Percentiles rank a stretch among this genome's conserved stretches.
These are phyloP conservation scores for Rhizopogon salebrosus DNA, from an alignment of 768 basidiomycete species.

Conservation along the genomic window DNA sequence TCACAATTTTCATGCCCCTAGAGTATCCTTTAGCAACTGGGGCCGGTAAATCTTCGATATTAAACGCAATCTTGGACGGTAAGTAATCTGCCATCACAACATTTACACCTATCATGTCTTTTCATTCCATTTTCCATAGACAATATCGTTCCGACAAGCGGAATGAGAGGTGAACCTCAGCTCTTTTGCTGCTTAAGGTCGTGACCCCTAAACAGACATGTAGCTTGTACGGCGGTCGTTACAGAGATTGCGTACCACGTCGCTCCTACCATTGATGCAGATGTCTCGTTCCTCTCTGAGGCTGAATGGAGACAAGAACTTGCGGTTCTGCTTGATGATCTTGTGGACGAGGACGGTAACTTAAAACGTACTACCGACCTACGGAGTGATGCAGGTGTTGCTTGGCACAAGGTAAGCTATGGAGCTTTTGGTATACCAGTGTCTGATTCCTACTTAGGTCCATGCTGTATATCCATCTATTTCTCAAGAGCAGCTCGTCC, in stretches of 20 bases:
- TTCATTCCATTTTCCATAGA: conserved; percentile 26
- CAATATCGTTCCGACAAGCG: conserved; percentile 61
- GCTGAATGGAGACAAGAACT: conserved; percentile 57
- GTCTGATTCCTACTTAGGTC: conserved; percentile 32
- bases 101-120: neutral
- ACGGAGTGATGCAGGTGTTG: conserved; percentile 55
- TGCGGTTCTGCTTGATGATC: conserved; percentile 47
- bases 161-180: conserved; percentile 47
- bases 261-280: conserved; percentile 51
- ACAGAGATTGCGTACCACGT: conserved; percentile 56
- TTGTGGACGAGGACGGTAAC: conserved; percentile 55
- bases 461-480: conserved; percentile 58
- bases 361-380: conserved; percentile 48
- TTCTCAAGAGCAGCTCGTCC: conserved; percentile 40
- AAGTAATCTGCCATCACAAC: conserved; percentile 4
- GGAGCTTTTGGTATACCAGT: neutral
- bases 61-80: conserved; percentile 62
- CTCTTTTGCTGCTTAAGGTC: neutral
- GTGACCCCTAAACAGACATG: neutral
- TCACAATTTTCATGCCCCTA: neutral
- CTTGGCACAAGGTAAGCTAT: conserved; percentile 50
- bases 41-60: conserved; percentile 55
- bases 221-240: conserved; percentile 64
- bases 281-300: conserved; percentile 52
- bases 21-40: conserved; percentile 41